Evolutionary conservation across 2,329 filamentous ascomycete genomes (phyloP), one percentile per base, ranked within the genome.

Genomic region (Pleoardoris graminearum): DNA sequence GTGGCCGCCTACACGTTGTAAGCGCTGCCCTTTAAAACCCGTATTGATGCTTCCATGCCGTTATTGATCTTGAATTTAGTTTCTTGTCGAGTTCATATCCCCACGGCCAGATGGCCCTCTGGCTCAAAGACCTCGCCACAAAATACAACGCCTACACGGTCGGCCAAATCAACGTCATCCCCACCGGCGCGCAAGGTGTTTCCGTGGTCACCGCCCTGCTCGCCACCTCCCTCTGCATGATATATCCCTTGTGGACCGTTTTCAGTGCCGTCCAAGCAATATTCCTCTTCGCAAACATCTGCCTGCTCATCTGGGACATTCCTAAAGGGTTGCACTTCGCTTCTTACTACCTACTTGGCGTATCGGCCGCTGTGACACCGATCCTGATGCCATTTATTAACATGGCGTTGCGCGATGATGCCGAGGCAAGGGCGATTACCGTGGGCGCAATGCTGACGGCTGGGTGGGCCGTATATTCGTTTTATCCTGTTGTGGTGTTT

Each of bases 241-340:
- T 81, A 1, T 81, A 81, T 42, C 79, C 79, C 0, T 65, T 76
- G 0, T 81, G 79, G 79, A 61, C 70, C 2, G 76, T 81, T 4
- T 81, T 79, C 55, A 75, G 74, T 0, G 66, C 77, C 4, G 72
- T 75, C 1, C 72, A 75, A 4, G 52, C 56, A 0, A 75, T 75
- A 14, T 75, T 73, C 38, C 59, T 79, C 7, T 75, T 80, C 35
- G 77, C 77, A 1, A 72, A 73, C 3, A 66, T 79, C 8, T 77
- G 76, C 49, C 77, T 81, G 66, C 72, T 78, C 2, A 62, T 80
- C 10, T 81, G 79, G 79, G 66, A 74, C 14, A 79, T 81, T n/a
- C 79, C 80, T 0, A 77, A 72, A 2, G 73, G 68, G 1, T 63
- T 80, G 4, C 68, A 72, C 22, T 72, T 65, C 65, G 64, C 68